Conservation (phyloP, 129 eudicot genomes). For the Logfia minima region DNA sequence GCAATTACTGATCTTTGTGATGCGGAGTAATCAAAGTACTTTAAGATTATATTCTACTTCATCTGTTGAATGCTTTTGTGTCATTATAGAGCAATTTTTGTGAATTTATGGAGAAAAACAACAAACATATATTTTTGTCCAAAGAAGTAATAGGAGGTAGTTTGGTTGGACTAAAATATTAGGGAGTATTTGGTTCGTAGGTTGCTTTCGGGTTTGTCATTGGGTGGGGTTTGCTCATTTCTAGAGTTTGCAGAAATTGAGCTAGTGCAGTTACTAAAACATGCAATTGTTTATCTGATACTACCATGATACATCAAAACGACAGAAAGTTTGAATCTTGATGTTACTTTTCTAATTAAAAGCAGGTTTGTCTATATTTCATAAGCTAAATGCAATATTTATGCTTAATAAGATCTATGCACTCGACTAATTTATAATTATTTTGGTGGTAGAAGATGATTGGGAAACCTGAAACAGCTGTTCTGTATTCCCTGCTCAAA, state of each 20-base stretch:
- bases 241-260: too few species aligned
- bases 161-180: not conserved
- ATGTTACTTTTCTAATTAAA: too few species aligned
- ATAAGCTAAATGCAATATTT: not conserved
- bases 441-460: constrained; percentile 33
- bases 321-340: constrained; percentile 17
- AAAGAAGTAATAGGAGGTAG: not conserved
- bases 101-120: not conserved
- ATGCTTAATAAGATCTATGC: not conserved
- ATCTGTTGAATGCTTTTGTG: constrained; percentile 15
- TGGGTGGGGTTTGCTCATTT: too few species aligned
- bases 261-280: too few species aligned
- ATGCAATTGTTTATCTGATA: too few species aligned
- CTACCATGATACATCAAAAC: not conserved
- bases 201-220: not conserved
- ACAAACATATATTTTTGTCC: not conserved
- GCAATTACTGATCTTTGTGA: not conserved
- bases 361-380: not conserved
- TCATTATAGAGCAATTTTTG: constrained; percentile 2
- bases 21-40: not conserved
- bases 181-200: not conserved
- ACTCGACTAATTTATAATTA: not conserved
- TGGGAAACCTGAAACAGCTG: constrained; percentile 32
- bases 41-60: not conserved
- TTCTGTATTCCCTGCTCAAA: constrained; percentile 49